Evolutionary conservation across 176 grass and related monocot genomes (phyloP).

Genomic region (sorghum (Sorghum bicolor)): Sorghum_bicolor_NCBIv3 NC_012879.2:56381501-56382000

Average conservation of each 20-base stretch:
- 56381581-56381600: conserved; percentile 74
- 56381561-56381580: conserved; percentile 76
- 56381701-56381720: conserved; percentile 66
- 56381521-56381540: conserved; percentile 70
- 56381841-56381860: no score
- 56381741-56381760: conserved; percentile 21
- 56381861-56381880: no score
- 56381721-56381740: conserved; percentile 80
- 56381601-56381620: conserved; percentile 64
- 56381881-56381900: no score
- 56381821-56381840: no score
- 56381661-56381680: conserved; percentile 74
- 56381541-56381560: conserved; percentile 65
- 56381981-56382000: no score
- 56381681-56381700: conserved; percentile 91
- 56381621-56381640: conserved; percentile 62
- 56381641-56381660: conserved; percentile 41
- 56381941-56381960: no score
- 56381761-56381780: not conserved
- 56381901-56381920: no score
- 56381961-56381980: no score
- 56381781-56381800: no score
- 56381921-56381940: no score
- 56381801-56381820: no score
- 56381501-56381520: conserved; percentile 63